These are phyloP conservation scores for Podospora conica DNA, from an alignment of 495 filamentous ascomycete species.

Conservation along the genomic window DNA sequence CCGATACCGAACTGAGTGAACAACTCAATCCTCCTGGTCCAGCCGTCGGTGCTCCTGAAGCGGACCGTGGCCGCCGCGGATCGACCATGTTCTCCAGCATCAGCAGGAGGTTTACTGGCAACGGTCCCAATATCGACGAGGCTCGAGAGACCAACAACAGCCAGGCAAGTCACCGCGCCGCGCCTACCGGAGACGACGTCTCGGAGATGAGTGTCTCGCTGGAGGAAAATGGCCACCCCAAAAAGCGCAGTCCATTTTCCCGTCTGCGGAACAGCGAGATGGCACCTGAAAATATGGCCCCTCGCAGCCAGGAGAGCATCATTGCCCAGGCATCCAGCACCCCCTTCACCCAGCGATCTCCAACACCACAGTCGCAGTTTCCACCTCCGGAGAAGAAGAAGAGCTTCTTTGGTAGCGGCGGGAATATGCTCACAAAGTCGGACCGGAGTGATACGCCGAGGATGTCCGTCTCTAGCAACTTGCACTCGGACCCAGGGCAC, in stretches of 20 bases:
- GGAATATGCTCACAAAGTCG: neutral
- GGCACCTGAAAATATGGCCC: conserved; percentile 12
- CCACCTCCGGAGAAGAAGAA: conserved; percentile 11
- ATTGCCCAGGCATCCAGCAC: conserved; percentile 24
- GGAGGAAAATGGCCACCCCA: conserved; percentile 23
- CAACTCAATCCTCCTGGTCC: conserved; percentile 1
- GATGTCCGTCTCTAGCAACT: neutral
- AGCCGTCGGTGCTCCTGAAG: conserved; percentile 24
- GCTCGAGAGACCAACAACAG: conserved; percentile 12
- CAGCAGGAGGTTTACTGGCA: conserved; percentile 26
- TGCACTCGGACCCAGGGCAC: conserved; percentile 4
- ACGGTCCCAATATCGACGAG: conserved; percentile 21
- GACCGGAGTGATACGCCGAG: conserved; percentile 14
- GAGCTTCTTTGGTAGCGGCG: neutral
- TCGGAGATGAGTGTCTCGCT: conserved; percentile 30
- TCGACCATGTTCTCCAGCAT: conserved; percentile 36
- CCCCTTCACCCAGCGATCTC: conserved; percentile 14
- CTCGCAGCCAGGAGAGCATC: conserved; percentile 28
- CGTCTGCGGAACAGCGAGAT: conserved; percentile 10
- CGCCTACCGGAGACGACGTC: conserved; percentile 26
- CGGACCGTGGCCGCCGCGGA: conserved; percentile 24
- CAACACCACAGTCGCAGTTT: conserved; percentile 14
- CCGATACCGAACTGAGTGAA: conserved; percentile 31
- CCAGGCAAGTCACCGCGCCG: conserved; percentile 2
- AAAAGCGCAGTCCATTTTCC: conserved; percentile 17